Percentiles rank a stretch among this genome's conserved stretches.
Evolutionary conservation across 176 grass and related monocot species (phyloP).

Genomic region (Cocos nucifera): DNA sequence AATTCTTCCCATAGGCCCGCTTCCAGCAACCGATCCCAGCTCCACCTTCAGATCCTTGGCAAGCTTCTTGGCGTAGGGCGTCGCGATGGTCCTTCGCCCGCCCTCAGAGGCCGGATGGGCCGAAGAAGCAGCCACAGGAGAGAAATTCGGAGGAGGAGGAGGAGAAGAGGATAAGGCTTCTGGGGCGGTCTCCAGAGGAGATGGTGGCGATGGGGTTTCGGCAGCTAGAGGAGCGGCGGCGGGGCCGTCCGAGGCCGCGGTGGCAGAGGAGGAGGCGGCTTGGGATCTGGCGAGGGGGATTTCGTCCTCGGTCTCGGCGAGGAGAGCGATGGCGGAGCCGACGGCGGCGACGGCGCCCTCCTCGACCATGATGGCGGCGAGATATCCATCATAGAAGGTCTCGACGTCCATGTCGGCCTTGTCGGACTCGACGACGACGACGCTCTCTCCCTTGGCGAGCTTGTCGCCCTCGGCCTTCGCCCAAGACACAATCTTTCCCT

Average conservation of each 20-base stretch:
- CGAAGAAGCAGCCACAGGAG: background rate
- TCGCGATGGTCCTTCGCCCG: conserved; percentile 28
- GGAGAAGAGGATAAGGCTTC: background rate
- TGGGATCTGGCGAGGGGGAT: background rate
- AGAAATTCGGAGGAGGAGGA: background rate
- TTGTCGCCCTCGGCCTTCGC: conserved; percentile 71
- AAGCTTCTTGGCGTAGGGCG: conserved; percentile 94
- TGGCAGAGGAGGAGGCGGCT: background rate
- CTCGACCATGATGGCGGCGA: conserved; percentile 2
- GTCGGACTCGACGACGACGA: conserved; percentile 97
- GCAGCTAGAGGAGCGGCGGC: background rate
- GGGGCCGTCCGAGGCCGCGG: background rate
- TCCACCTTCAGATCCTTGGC: conserved; percentile 86
- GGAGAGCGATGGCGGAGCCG: background rate
- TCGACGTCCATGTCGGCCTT: conserved; percentile 51
- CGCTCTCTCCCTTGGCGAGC: conserved; percentile 78
- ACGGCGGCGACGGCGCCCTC: background rate
- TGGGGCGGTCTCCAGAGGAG: background rate
- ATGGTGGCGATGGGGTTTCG: background rate
- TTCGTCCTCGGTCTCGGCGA: background rate
- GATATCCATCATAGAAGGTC: background rate
- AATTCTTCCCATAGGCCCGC: conserved; percentile 74
- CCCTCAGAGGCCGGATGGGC: background rate
- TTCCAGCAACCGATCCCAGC: conserved; percentile 42
- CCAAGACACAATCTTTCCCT: background rate